These are phyloP conservation scores for Camellia lanceoleosa DNA, from an alignment of 148 eudicot species.

Conservation along the genomic window DNA sequence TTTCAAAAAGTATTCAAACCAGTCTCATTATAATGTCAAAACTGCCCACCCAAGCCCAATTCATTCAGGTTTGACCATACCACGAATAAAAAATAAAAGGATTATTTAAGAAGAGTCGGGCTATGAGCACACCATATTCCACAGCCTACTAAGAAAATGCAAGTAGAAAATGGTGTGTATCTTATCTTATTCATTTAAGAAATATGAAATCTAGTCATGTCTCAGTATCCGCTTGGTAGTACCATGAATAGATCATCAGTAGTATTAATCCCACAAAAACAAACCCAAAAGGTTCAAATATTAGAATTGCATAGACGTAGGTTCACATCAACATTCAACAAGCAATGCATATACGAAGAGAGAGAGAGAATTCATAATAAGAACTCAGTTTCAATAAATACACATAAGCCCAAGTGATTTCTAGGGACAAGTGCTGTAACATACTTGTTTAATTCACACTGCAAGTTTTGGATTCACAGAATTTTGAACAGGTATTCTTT, in stretches of 20 bases:
- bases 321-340: background rate
- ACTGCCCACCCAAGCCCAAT: background rate
- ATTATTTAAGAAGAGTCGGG: too few species aligned
- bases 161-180: too few species aligned
- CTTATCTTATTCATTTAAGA: too few species aligned
- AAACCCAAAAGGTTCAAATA: background rate
- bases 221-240: background rate
- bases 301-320: background rate
- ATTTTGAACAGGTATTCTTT: too few species aligned
- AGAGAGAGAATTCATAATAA: background rate
- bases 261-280: background rate
- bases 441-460: conserved; percentile 32
- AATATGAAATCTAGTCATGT: too few species aligned
- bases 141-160: too few species aligned
- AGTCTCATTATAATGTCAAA: background rate
- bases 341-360: background rate
- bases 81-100: background rate
- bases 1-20: background rate
- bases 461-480: conserved; percentile 64
- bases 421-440: background rate
- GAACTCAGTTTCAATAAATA: background rate
- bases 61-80: background rate
- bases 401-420: background rate
- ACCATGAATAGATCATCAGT: background rate
- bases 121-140: too few species aligned